Conservation (phyloP, 768 basidiomycete genomes). For the Galerina marginata region DNA sequence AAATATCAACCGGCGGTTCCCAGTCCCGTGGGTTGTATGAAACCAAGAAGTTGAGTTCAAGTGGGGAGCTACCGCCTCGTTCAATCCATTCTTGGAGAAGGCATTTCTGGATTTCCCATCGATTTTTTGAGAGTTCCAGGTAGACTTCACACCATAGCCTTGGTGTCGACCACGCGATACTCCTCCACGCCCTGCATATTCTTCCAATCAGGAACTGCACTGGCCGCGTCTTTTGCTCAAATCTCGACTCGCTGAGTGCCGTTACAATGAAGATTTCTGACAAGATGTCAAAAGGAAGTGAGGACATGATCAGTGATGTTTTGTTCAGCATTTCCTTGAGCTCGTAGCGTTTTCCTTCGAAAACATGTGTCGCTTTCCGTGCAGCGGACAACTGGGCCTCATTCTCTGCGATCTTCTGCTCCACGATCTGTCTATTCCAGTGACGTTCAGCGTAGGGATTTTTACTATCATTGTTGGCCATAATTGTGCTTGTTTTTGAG, state of each 20-base stretch:
- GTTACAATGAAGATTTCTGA: background rate
- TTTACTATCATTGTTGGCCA: no score
- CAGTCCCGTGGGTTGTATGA: background rate
- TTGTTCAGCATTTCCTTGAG: background rate
- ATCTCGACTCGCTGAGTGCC: background rate
- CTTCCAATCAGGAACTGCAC: background rate
- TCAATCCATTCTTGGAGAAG: constrained; percentile 1
- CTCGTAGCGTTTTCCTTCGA: background rate
- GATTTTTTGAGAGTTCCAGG: background rate
- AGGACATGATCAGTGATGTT: background rate
- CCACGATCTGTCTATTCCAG: background rate
- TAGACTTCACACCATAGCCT: background rate
- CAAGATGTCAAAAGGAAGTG: background rate
- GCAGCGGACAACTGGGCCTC: background rate
- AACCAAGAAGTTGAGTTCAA: background rate
- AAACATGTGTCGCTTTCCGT: background rate
- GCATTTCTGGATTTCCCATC: background rate
- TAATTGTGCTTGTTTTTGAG: no score
- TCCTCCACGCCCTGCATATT: background rate
- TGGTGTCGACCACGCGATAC: background rate
- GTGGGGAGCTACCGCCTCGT: background rate
- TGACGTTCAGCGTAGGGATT: background rate
- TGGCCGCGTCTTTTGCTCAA: background rate
- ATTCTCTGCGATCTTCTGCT: constrained; percentile 2
- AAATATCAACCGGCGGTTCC: background rate